Evolutionary conservation across 1,139 yeast genomes (phyloP), one percentile per base, ranked within the genome.

Genomic region (Pichia kudriavzevii): DNA sequence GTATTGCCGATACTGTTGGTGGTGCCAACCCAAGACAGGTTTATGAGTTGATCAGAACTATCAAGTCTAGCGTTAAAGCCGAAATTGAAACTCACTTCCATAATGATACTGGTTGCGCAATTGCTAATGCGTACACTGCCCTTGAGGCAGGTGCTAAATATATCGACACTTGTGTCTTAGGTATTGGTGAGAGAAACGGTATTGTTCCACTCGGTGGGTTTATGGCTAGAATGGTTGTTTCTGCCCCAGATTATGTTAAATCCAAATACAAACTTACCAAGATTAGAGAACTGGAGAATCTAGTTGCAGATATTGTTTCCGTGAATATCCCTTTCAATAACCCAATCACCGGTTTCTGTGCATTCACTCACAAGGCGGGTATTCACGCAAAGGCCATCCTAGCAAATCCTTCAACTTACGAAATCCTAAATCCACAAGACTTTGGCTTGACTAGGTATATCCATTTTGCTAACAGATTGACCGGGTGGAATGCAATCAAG

Each of bases 401-500:
- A 47, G 77, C 78, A 37, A 71, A 72, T 52, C 78, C 78, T 15
- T 68, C 77, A 11, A 72, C 78, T 7, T 72, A 72, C 53, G 78
- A 72, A 55, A 72, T 72, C 48, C 60, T 72, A 48, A 66, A 66
- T 42, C 78, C 78, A n/a, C 55, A 64, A 13, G 78, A 72, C 55
- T 72, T 72, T 43, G 78, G 78, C 27, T 62, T 72, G 43, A 65
- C 75, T 12, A 62, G 78, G 50, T 72, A 72, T 50, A 71, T 72
- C 43, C 77, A 72, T 52, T 72, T 72, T 48, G 77, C 78, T 42
- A 71, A 71, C 58, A 59, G 77, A 49, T 63, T 72, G 53, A 72
- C 78, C 11, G 78, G 78, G 28, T 72, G 63, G 79, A 72, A 72
- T 49, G 80, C 79, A 28, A 74, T 74, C 56, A 74, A 74, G 57